These are phyloP conservation scores for Epichloe brachyelytri DNA, from an alignment of 2,329 filamentous ascomycete species.

Conservation along the genomic window DNA sequence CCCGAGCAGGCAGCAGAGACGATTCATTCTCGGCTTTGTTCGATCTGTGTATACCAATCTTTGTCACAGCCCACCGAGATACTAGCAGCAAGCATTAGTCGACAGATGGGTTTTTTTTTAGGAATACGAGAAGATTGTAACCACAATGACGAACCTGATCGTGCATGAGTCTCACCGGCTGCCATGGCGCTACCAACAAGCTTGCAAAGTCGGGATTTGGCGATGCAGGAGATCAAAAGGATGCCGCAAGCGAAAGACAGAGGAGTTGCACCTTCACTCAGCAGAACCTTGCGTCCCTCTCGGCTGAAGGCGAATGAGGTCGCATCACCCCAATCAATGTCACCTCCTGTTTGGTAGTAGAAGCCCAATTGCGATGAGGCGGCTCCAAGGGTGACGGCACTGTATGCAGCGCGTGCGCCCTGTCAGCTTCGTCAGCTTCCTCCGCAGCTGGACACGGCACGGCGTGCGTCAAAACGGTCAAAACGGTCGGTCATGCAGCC, in stretches of 20 bases:
- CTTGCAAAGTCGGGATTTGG: constrained; percentile 13
- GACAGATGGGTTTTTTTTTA: neutral
- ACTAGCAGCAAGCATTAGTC: neutral
- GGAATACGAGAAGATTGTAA: neutral
- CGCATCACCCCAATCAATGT: constrained; percentile 21
- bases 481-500: neutral
- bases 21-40: neutral
- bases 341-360: constrained; percentile 18
- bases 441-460: neutral
- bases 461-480: too few relatives aligned
- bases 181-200: constrained; percentile 12
- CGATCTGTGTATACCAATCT: neutral
- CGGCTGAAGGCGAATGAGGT: constrained; percentile 16
- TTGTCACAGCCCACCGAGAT: constrained; percentile 1
- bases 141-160: constrained; percentile 11
- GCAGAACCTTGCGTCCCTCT: constrained; percentile 19
- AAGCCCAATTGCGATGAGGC: constrained; percentile 20
- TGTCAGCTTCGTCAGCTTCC: neutral
- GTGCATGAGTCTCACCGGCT: constrained; percentile 9
- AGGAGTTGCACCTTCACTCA: constrained; percentile 17
- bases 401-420: constrained; percentile 7
- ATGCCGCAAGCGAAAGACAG: constrained; percentile 11
- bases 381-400: constrained; percentile 15
- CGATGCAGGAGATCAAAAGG: constrained; percentile 12
- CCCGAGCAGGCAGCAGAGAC: constrained; percentile 3